Conservation (phyloP, 2,329 filamentous ascomycete species). For the Xylaria arbuscula region DNA sequence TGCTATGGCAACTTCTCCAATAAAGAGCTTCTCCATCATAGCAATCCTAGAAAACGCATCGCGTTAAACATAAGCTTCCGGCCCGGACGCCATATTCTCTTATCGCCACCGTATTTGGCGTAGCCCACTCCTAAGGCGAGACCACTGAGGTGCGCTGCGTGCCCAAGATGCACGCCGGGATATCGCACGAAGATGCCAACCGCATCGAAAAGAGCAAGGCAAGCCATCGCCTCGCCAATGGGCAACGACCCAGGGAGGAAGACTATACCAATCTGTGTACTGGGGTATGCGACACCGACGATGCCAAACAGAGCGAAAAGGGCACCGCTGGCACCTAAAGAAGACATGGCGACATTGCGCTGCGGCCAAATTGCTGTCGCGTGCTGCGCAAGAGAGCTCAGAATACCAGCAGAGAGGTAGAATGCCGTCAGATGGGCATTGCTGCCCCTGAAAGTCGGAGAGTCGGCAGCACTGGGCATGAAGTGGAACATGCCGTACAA, state of each 20-base stretch:
- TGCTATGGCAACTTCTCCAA: not conserved
- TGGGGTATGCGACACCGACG: slow-evolving; percentile 37
- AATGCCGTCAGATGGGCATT: slow-evolving; percentile 46
- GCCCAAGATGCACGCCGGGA: slow-evolving; percentile 32
- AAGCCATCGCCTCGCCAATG: slow-evolving; percentile 30
- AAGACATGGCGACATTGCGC: slow-evolving; percentile 8
- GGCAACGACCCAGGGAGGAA: slow-evolving; percentile 39
- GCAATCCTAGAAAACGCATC: slow-evolving; percentile 42
- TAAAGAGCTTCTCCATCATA: slow-evolving; percentile 29
- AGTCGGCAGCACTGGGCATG: slow-evolving; percentile 29
- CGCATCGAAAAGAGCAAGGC: slow-evolving; percentile 40
- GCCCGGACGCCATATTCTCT: slow-evolving; percentile 43
- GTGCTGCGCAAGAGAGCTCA: slow-evolving; percentile 43
- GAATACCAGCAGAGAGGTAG: slow-evolving; percentile 45
- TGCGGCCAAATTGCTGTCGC: slow-evolving; percentile 38
- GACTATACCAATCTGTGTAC: slow-evolving; percentile 39
- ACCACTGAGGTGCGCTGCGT: slow-evolving; percentile 45
- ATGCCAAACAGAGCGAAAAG: slow-evolving; percentile 44
- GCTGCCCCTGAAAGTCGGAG: slow-evolving; percentile 38
- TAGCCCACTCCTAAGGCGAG: slow-evolving; percentile 43
- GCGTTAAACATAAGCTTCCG: slow-evolving; percentile 40
- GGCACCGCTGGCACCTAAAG: slow-evolving; percentile 43
- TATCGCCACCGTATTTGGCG: slow-evolving; percentile 39
- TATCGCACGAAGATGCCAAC: slow-evolving; percentile 43
- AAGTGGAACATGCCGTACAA: slow-evolving; percentile 40